Conservation (phyloP, 495 filamentous ascomycete genomes). For the Letharia columbiana region DNA sequence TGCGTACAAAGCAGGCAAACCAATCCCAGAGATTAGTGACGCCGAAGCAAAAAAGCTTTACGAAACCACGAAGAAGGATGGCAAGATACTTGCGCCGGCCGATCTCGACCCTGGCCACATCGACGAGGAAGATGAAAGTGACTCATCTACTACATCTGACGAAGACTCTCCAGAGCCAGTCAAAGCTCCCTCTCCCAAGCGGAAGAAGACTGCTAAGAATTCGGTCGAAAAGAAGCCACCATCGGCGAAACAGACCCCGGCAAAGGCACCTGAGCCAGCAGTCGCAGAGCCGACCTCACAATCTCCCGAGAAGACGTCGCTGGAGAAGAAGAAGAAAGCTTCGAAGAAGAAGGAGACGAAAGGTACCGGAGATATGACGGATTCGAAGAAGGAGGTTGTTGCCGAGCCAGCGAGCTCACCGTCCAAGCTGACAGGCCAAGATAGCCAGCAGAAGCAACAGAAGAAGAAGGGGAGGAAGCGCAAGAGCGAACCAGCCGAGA, state of each 20-base stretch:
- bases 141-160: conserved; percentile 23
- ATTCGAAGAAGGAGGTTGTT: conserved; percentile 35
- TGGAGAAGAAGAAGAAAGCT: conserved; percentile 33
- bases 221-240: conserved; percentile 24
- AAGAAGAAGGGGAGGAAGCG: conserved; percentile 60
- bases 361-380: conserved; percentile 31
- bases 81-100: conserved; percentile 40
- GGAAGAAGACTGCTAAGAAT: conserved; percentile 42
- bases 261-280: conserved; percentile 26
- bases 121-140: conserved; percentile 33
- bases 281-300: conserved; percentile 22
- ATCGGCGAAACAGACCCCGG: conserved; percentile 24
- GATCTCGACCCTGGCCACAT: conserved; percentile 50
- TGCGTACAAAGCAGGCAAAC: conserved; percentile 55
- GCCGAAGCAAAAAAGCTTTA: conserved; percentile 53
- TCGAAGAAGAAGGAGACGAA: conserved; percentile 38
- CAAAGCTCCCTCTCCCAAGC: conserved; percentile 49
- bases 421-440: conserved; percentile 30
- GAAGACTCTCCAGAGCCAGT: conserved; percentile 46
- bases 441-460: conserved; percentile 18
- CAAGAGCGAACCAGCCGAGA: conserved; percentile 43
- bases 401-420: conserved; percentile 45
- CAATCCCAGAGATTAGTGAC: conserved; percentile 42
- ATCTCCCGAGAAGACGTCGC: conserved; percentile 34
- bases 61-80: conserved; percentile 44